phyloP scores from a whole-genome alignment of 2,329 filamentous ascomycete genomes.

The Ophiostoma angusticollis region DNA sequence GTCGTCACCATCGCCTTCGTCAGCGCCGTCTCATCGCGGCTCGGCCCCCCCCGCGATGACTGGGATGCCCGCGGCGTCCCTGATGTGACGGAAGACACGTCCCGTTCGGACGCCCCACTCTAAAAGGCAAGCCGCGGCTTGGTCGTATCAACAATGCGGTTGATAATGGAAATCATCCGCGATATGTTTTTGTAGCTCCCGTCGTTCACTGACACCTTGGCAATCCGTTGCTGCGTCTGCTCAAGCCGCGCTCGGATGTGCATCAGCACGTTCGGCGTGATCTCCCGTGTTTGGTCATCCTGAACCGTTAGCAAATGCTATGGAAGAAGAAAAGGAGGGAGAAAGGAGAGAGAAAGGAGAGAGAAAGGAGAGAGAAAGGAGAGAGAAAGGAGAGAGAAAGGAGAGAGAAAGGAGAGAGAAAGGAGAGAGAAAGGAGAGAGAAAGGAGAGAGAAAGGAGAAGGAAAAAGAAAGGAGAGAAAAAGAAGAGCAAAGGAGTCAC shows the following conservation, averaged over 20 bases:
- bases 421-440: not conserved
- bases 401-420: not conserved
- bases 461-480: not conserved
- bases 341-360: not conserved
- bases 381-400: not conserved
- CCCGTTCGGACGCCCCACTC: not conserved
- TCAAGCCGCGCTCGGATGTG: conserved; percentile 40
- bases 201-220: conserved; percentile 33
- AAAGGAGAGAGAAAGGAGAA: not conserved
- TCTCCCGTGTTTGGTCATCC: conserved; percentile 41
- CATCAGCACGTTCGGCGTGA: conserved; percentile 44
- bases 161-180: conserved; percentile 26
- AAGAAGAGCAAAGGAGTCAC: conserved; percentile 17
- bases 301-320: conserved; percentile 17
- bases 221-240: conserved; percentile 38
- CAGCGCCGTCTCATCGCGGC: too few relatives aligned
- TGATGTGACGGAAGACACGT: not conserved
- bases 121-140: conserved; percentile 7
- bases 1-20: too few relatives aligned
- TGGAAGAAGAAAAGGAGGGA: too few relatives aligned
- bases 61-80: too few relatives aligned
- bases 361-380: not conserved
- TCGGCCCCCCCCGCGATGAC: too few relatives aligned
- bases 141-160: conserved; percentile 19
- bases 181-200: conserved; percentile 35